A percentile compares a stretch with the other conserved stretches of the same genome.
These are phyloP conservation scores for Backusella morwellensis DNA, from an alignment of 192 early-diverging fungal genomes.

Conservation along the genomic window DNA sequence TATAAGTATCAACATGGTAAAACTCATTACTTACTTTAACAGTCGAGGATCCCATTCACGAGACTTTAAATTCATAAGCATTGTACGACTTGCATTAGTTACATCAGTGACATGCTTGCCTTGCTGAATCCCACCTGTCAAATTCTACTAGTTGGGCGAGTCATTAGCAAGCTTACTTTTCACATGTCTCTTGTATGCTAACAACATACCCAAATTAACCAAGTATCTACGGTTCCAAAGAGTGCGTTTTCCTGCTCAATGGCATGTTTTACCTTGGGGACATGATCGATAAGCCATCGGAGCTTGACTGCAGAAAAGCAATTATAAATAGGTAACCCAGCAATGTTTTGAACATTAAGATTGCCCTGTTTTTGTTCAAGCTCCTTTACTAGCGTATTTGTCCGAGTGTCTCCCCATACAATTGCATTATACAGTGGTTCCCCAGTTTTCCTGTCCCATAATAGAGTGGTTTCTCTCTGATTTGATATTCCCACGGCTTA, in stretches of 20 bases:
- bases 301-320: conserved; percentile 93
- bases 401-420: conserved; percentile 91
- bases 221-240: conserved; percentile 86
- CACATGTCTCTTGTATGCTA: too few species aligned
- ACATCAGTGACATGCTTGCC: conserved; percentile 87
- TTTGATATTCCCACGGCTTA: conserved; percentile 87
- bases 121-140: conserved; percentile 73
- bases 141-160: conserved; percentile 47
- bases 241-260: conserved; percentile 14
- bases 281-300: conserved; percentile 88
- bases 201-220: conserved; percentile 68
- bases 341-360: conserved; percentile 40
- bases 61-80: conserved; percentile 90
- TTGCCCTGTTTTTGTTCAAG: conserved; percentile 42
- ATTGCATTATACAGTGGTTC: conserved; percentile 82
- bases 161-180: too few species aligned
- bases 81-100: conserved; percentile 93
- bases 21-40: conserved; percentile 41
- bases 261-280: conserved; percentile 23
- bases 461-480: conserved; percentile 90
- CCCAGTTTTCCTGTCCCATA: conserved; percentile 83
- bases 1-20: background rate
- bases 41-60: conserved; percentile 75
- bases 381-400: conserved; percentile 65
- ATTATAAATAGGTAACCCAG: conserved; percentile 86